Evolutionary conservation across 495 filamentous ascomycete species (phyloP).

Genomic region (Entonaema liquescens): DNA sequence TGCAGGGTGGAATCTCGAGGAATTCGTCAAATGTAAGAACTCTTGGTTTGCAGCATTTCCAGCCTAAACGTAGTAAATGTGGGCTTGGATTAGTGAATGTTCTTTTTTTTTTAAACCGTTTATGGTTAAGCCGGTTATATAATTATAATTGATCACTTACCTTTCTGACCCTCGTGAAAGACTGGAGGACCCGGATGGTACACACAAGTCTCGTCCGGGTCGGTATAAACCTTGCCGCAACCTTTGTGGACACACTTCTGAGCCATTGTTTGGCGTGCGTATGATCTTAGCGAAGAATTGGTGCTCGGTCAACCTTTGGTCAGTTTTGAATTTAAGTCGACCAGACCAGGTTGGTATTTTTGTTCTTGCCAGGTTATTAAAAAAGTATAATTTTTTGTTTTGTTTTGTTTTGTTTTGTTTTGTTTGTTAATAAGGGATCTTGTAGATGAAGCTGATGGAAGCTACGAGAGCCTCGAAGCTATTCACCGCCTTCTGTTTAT

Average conservation of each 20-base stretch:
- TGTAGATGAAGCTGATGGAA: slow-evolving; percentile 36
- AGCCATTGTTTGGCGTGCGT: slow-evolving; percentile 63
- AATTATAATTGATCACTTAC: slow-evolving; percentile 59
- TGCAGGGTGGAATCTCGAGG: slow-evolving; percentile 91
- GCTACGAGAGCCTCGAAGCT: slow-evolving; percentile 37
- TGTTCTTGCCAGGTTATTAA: slow-evolving; percentile 1
- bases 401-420: background rate
- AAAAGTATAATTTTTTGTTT: background rate
- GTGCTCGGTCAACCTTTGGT: background rate
- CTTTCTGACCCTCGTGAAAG: slow-evolving; percentile 99
- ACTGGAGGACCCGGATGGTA: slow-evolving; percentile 95
- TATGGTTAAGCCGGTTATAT: background rate
- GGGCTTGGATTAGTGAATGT: background rate
- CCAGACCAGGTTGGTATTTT: background rate
- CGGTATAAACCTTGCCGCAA: slow-evolving; percentile 87
- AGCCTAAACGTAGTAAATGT: slow-evolving; percentile 65
- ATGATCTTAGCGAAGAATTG: background rate
- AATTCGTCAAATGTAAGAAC: slow-evolving; percentile 99
- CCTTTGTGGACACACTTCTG: slow-evolving; percentile 96
- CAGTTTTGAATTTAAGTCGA: background rate
- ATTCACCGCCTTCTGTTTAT: slow-evolving; percentile 37
- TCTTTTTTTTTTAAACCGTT: background rate
- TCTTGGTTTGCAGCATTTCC: slow-evolving; percentile 99
- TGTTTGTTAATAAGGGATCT: background rate
- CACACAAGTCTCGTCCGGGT: slow-evolving; percentile 83